Percentiles rank a stretch among this genome's conserved stretches.
These are phyloP conservation scores for Eucalyptus guilfoylei DNA, from an alignment of 345 rosid species.

Conservation along the genomic window DNA sequence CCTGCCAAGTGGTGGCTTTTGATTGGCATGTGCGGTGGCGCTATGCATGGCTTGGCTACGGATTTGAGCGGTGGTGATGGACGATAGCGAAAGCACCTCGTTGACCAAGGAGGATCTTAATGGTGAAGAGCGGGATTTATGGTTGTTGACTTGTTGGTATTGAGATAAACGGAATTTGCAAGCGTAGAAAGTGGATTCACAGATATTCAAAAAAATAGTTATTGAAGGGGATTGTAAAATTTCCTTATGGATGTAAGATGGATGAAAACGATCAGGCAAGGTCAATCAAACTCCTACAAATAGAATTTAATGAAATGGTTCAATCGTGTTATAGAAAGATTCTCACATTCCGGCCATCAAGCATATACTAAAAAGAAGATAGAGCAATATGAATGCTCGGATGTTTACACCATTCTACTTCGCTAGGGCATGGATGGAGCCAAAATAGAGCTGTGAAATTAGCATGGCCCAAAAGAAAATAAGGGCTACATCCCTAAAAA, in stretches of 20 bases:
- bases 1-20: background rate
- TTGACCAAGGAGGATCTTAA: background rate
- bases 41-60: background rate
- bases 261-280: background rate
- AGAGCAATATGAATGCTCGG: fast-evolving
- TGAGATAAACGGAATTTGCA: background rate
- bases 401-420: background rate
- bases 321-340: background rate
- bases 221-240: background rate
- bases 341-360: background rate
- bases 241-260: background rate
- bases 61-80: background rate
- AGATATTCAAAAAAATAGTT: background rate
- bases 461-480: background rate
- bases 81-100: background rate
- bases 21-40: background rate
- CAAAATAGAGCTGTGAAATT: background rate
- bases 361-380: background rate
- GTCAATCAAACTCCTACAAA: background rate
- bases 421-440: background rate
- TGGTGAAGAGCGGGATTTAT: background rate
- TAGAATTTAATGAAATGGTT: background rate
- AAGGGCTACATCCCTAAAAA: no score
- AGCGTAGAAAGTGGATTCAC: background rate
- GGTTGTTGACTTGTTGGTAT: background rate